A percentile compares a stretch with the other conserved stretches of the same genome.
Conservation (phyloP, 169 alveolate species). For the Eimeria brunetti region DNA sequence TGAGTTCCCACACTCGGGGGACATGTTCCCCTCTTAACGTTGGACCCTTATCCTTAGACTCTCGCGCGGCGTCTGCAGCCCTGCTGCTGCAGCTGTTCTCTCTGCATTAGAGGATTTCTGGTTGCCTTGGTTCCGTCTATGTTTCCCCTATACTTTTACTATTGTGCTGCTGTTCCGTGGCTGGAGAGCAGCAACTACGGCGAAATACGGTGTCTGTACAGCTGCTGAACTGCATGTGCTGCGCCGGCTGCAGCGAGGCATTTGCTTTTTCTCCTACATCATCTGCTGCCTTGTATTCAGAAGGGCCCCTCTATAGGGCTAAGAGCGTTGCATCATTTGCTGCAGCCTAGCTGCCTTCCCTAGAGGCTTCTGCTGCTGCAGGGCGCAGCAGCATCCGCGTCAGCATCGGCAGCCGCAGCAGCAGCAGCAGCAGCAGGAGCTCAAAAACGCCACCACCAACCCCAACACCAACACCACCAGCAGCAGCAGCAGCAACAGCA, state of each 20-base stretch:
- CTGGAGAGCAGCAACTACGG: constrained; percentile 54
- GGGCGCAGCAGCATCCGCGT: constrained; percentile 2
- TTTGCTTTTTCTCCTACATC: constrained; percentile 16
- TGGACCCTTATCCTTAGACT: constrained; percentile 31
- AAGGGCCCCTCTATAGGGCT: neutral
- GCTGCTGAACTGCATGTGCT: constrained; percentile 25
- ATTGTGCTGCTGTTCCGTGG: constrained; percentile 17
- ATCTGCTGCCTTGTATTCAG: constrained; percentile 40
- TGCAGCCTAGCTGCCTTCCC: neutral
- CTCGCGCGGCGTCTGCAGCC: constrained; percentile 53
- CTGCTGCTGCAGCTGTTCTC: constrained; percentile 46
- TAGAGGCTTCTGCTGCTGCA: neutral
- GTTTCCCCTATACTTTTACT: neutral
- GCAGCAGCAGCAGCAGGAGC: neutral
- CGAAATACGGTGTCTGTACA: constrained; percentile 38
- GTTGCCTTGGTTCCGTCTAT: constrained; percentile 47
- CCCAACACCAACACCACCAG: neutral
- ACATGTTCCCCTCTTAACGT: constrained; percentile 32
- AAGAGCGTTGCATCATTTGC: constrained; percentile 4
- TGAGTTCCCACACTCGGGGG: constrained; percentile 29
- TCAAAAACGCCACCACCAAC: neutral
- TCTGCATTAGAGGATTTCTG: constrained; percentile 35
- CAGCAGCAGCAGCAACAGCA: neutral
- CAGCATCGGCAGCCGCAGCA: constrained; percentile 9
- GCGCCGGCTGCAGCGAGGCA: constrained; percentile 29